Percentiles rank a stretch among this genome's conserved stretches.
Evolutionary conservation across 108 stramenopile genomes (phyloP).

Genomic region (Nitzschia inconspicua): DNA sequence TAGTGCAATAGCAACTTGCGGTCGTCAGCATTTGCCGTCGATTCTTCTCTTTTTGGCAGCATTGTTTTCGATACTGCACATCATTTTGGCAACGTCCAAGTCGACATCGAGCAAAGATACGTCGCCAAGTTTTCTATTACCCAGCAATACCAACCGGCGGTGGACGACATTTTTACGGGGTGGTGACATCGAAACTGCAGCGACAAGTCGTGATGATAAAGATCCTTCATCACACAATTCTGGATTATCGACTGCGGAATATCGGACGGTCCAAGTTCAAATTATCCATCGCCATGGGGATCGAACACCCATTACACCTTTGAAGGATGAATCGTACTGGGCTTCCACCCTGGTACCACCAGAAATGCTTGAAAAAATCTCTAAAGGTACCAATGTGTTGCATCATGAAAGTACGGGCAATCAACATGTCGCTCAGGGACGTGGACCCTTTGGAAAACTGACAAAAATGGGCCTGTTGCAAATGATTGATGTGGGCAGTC

Average conservation of each 20-base stretch:
- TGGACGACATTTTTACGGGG: no score
- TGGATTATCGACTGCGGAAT: not conserved
- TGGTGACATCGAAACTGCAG: not conserved
- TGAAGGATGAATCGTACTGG: constrained; percentile 73
- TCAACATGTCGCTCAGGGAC: constrained; percentile 50
- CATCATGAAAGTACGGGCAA: constrained; percentile 2
- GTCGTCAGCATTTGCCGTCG: no score
- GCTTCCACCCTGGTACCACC: constrained; percentile 35
- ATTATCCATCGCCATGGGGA: constrained; percentile 81
- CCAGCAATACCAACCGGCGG: not conserved
- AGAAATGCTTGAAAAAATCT: constrained; percentile 44
- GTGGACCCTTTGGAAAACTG: constrained; percentile 76
- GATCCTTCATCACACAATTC: not conserved
- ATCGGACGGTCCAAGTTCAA: constrained; percentile 47
- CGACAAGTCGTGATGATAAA: not conserved
- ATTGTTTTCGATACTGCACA: not conserved
- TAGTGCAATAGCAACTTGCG: no score
- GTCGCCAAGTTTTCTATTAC: not conserved
- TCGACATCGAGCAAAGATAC: not conserved
- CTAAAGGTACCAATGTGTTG: constrained; percentile 37
- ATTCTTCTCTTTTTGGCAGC: no score
- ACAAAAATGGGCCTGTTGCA: constrained; percentile 71
- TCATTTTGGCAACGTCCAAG: not conserved
- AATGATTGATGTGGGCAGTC: constrained; percentile 68
- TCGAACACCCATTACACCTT: constrained; percentile 75